Evolutionary conservation across 768 basidiomycete genomes (phyloP), one percentile per base, ranked within the genome.

Genomic region (Daedalea quercina): DNA sequence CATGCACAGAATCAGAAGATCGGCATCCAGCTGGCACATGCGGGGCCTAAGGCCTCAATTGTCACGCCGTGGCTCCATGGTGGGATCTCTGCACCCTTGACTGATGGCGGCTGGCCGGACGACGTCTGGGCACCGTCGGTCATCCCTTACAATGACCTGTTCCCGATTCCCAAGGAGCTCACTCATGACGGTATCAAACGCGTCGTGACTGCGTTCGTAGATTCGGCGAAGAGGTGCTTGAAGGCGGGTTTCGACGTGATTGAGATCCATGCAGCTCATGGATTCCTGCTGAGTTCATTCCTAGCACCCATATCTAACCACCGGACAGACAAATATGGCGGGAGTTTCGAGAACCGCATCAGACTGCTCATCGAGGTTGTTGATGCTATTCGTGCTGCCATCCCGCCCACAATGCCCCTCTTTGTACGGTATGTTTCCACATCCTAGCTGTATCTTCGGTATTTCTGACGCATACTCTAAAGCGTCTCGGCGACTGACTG

Each of bases 1-100:
- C 84, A 87, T 62, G 77, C 80, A 1, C 83, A 84, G 58, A 77
- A 73, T 44, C 80, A 84, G 60, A 80, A 81, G 47, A 76, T 90
- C 20, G 87, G 72, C 17, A 82, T 90, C 49, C 89, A 90, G 64
- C 76, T 90, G 12, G 82, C 76, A 0, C 87, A 90, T 56, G 85
- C 85, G 0, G 88, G 88, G 0, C 73, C 87, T 17, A 90, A 90
- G 63, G 84, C 80, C 0, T 81, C 80, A 6, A 80, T 74, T 0
- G 65, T 77, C n/a, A 75, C 80, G 1, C 83, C 85, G 0, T 89
- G 84, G 82, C 63, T 85, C 31, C 28, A 31, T 11, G 11, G 33
- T 76, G 11, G 53, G 77, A 57, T 80, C 85, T 23, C 33, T 23
- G 33, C 47, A 60, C 12, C 76, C 76, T 2, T 58, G 65, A 1